phyloP scores from a whole-genome alignment of 2,329 filamentous ascomycete species.

The Phoma sp. region DNA sequence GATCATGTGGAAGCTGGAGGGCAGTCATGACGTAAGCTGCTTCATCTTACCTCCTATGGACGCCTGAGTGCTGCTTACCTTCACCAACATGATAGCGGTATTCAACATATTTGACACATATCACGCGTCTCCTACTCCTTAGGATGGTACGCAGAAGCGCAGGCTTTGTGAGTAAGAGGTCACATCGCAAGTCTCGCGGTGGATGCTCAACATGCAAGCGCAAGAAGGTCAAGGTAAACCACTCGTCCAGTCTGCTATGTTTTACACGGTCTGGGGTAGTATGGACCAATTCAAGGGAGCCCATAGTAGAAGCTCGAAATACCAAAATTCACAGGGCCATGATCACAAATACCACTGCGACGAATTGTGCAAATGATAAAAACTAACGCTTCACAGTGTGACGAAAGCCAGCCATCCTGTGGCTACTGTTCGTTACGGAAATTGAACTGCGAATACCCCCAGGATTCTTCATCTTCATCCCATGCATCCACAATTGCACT shows the following conservation, averaged over 20 bases:
- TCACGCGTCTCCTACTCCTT: neutral
- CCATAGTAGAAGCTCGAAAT: too few species aligned
- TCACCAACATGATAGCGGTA: neutral
- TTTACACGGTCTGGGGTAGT: neutral
- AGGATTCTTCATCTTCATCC: conserved; percentile 14
- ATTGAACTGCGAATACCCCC: conserved; percentile 33
- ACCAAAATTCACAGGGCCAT: too few species aligned
- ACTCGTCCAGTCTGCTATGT: neutral
- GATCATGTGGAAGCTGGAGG: neutral
- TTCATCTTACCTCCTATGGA: neutral
- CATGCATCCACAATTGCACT: neutral
- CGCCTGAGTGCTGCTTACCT: neutral
- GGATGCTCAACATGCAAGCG: conserved; percentile 42
- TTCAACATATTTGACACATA: neutral
- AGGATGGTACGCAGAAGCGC: conserved; percentile 34
- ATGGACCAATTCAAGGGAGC: too few species aligned
- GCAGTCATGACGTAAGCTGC: conserved; percentile 3
- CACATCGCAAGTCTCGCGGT: conserved; percentile 41
- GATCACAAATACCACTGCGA: too few species aligned
- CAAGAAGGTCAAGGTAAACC: conserved; percentile 43
- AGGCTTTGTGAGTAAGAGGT: conserved; percentile 41
- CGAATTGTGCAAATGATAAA: neutral
- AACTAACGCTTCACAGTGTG: conserved; percentile 31
- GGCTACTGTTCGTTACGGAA: conserved; percentile 35
- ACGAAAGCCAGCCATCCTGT: conserved; percentile 37